phyloP scores from a whole-genome alignment of 352 stramenopile species.

The Hyaloperonospora brassicae region DNA sequence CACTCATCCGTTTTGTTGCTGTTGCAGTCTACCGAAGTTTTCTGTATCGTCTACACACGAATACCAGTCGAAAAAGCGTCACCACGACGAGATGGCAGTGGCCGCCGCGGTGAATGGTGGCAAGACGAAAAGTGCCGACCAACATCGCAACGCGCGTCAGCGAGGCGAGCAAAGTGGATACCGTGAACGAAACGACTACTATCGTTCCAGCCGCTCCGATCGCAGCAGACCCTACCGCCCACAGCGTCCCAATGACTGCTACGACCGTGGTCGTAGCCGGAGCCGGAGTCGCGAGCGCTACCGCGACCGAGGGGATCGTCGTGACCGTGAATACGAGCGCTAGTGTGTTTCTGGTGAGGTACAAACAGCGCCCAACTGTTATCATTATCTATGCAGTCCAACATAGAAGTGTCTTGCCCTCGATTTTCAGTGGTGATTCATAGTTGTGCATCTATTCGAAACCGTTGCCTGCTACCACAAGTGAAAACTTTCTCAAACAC shows the following conservation, averaged over 20 bases:
- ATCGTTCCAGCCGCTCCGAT: conserved; percentile 26
- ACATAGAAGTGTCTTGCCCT: too few relatives aligned
- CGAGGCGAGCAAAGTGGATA: conserved; percentile 6
- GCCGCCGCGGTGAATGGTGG: conserved; percentile 19
- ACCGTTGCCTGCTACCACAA: too few relatives aligned
- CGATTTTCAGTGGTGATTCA: too few relatives aligned
- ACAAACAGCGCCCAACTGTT: too few relatives aligned
- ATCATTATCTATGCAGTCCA: too few relatives aligned
- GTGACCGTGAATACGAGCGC: conserved; percentile 11
- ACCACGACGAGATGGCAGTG: conserved; percentile 66
- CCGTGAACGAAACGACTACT: conserved; percentile 29
- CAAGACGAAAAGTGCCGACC: conserved; percentile 20
- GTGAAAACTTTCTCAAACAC: too few relatives aligned
- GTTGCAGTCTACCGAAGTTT: conserved; percentile 71
- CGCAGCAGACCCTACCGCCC: conserved; percentile 22
- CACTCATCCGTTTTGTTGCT: conserved; percentile 7
- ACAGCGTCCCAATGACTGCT: conserved; percentile 31
- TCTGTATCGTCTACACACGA: conserved; percentile 76
- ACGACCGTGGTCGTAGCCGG: conserved; percentile 30
- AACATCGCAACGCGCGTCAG: conserved; percentile 25
- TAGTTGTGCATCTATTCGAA: too few relatives aligned
- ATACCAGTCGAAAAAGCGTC: conserved; percentile 83
- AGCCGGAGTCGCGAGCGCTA: conserved; percentile 29
- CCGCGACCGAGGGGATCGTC: conserved; percentile 9
- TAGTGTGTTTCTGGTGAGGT: conserved; percentile 2